A percentile compares a stretch with the other conserved stretches of the same genome.
Evolutionary conservation across 371 early-diverging fungal species (phyloP).

Genomic region (Mortierella sp.): DNA sequence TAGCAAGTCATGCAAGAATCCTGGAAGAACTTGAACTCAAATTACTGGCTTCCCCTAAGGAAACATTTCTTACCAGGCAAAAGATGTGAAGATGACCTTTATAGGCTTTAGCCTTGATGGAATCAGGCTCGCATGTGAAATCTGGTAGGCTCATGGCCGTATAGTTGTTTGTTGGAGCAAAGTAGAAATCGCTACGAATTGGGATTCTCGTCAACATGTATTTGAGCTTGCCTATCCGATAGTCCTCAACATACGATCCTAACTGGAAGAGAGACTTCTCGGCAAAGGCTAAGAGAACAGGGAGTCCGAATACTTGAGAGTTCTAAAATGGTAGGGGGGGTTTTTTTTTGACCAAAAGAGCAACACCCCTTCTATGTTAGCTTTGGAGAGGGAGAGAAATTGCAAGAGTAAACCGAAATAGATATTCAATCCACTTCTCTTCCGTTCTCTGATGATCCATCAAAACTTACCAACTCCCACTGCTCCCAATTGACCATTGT

Average conservation of each 20-base stretch:
- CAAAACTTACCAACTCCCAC: too few relatives aligned
- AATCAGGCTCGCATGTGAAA: not conserved
- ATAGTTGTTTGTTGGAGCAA: not conserved
- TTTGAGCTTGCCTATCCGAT: constrained; percentile 16
- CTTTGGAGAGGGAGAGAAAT: too few relatives aligned
- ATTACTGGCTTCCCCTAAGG: too few relatives aligned
- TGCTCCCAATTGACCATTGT: too few relatives aligned
- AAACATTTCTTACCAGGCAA: constrained; percentile 15
- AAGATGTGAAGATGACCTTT: constrained; percentile 15
- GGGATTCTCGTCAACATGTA: constrained; percentile 18
- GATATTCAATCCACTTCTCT: too few relatives aligned
- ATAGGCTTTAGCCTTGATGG: constrained; percentile 6
- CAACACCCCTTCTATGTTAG: too few relatives aligned
- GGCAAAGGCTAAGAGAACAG: constrained; percentile 13
- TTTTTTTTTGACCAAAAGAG: too few relatives aligned
- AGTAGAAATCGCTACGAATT: constrained; percentile 2
- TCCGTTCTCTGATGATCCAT: too few relatives aligned
- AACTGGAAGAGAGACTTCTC: constrained; percentile 20
- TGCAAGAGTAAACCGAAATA: too few relatives aligned
- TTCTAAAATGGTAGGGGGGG: constrained; percentile 15
- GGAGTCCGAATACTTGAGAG: constrained; percentile 1
- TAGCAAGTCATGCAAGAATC: too few relatives aligned
- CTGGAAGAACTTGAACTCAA: too few relatives aligned
- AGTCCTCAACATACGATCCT: constrained; percentile 13
- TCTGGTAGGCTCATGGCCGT: not conserved